Base-by-base conservation (phyloP, 495 filamentous ascomycete genomes). In the Talaromyces borbonicus region DNA sequence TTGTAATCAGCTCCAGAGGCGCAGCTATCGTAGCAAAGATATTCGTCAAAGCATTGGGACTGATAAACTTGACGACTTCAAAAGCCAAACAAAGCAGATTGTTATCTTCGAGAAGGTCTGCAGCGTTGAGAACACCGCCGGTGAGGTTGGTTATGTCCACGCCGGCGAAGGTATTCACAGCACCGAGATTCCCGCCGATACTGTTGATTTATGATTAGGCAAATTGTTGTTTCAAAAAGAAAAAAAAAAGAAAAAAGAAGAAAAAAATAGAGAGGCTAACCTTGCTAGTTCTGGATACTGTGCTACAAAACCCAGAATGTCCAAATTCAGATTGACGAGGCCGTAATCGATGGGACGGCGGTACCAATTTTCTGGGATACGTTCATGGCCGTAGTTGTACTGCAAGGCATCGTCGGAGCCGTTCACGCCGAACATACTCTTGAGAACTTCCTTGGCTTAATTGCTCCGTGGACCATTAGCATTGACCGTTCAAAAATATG, bases 331-430 rank as follows among this genome's bases (percentile, higher is more conserved):
- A 5, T 54, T 48, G n/a, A 65, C 29, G 1, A 61, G 49, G 5
- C 57, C 60, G 38, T 67, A 62, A 42, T 69, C 68, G 0, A 60
- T 47, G 15, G 65, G 56, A 3, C 73, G 67, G 37, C 69, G 72
- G 58, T 80, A 80, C 77, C 75, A 81, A 50, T 81, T 82, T 22
- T 76, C 64, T 0, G 79, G 78, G 30, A 78, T 77, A 14, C 60
- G 55, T 43, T 78, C 75, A 52, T 72, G 62, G 12, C 75, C 75
- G 27, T 66, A 56, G 2, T 51, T 63, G 49, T 69, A 73, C 0
- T 50, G 60, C 20, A 74, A 53, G 24, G 58, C 56, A n/a, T 61
- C 63, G 9, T 60, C 55, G 0, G 59, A 46, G 9, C 65, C 66
- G 4, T 66, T 62, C 32, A 77, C 62, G 0, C 55, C 61, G 48